Percentiles rank a stretch among this genome's conserved stretches.
phyloP scores from a whole-genome alignment of 208 protist species.

The Lotmaria passim region DNA sequence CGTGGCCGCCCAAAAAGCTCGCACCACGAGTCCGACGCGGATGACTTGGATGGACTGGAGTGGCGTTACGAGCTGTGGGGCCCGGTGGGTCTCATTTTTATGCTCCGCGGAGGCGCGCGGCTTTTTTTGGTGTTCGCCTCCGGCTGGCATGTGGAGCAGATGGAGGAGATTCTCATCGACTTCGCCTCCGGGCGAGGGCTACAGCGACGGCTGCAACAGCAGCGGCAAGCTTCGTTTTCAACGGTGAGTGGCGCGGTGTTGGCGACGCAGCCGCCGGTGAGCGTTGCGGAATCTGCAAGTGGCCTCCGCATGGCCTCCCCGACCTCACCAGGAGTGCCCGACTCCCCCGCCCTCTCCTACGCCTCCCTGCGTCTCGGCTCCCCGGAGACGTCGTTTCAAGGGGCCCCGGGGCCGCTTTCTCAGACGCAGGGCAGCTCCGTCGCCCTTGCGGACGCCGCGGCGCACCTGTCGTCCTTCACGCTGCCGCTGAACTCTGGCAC shows the following conservation, averaged over 20 bases:
- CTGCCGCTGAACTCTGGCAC: not conserved
- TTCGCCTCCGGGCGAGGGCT: conserved; percentile 17
- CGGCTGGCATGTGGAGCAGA: conserved; percentile 20
- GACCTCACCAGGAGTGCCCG: not conserved
- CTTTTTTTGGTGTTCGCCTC: conserved; percentile 44
- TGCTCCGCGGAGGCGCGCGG: conserved; percentile 26
- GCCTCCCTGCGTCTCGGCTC: conserved; percentile 6
- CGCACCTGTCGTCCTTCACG: not conserved
- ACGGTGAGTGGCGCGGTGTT: not conserved
- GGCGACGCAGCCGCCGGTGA: not conserved
- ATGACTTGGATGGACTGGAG: conserved; percentile 11
- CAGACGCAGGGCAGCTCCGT: not conserved
- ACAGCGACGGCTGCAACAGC: conserved; percentile 10
- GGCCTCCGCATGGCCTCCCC: not conserved
- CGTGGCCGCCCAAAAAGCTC: not conserved
- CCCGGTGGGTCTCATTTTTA: conserved; percentile 39
- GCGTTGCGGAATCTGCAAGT: not conserved
- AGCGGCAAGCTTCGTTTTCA: not conserved
- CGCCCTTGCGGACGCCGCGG: not conserved
- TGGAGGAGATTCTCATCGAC: conserved; percentile 26
- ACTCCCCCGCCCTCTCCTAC: conserved; percentile 11
- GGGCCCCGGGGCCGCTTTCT: not conserved
- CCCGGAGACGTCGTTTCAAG: not conserved
- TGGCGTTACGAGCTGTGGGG: conserved; percentile 55
- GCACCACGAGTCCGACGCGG: not conserved